A percentile compares a stretch with the other conserved stretches of the same genome.
Evolutionary conservation across 2,329 filamentous ascomycete species (phyloP).

Genomic region (Scolecobasidium constrictum): DNA sequence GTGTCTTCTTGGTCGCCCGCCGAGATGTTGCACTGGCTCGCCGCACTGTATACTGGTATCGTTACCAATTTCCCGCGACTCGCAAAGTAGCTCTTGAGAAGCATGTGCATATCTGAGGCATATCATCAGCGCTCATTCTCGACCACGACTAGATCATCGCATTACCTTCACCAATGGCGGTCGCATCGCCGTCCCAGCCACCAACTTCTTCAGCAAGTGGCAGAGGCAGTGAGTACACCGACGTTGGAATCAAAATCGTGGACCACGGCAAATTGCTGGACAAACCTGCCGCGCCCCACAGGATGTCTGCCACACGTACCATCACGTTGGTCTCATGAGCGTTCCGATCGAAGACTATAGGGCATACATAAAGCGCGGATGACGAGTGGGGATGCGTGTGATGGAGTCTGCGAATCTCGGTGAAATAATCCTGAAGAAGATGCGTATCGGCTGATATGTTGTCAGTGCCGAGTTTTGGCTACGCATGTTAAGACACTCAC

Average conservation of each 20-base stretch:
- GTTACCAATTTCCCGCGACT: constrained; percentile 58
- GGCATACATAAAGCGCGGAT: constrained; percentile 53
- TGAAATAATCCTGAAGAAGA: constrained; percentile 57
- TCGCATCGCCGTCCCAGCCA: constrained; percentile 60
- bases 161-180: constrained; percentile 66
- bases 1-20: constrained; percentile 50
- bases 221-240: constrained; percentile 61
- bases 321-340: constrained; percentile 55
- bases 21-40: constrained; percentile 54
- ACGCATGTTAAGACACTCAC: constrained; percentile 46
- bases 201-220: constrained; percentile 56
- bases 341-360: constrained; percentile 66
- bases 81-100: constrained; percentile 67
- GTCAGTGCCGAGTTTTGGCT: too few species aligned
- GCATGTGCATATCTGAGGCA: constrained; percentile 74
- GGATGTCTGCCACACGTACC: constrained; percentile 60
- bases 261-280: constrained; percentile 57
- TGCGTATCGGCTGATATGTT: constrained; percentile 53
- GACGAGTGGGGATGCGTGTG: constrained; percentile 47
- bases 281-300: constrained; percentile 61
- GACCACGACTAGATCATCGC: too few species aligned
- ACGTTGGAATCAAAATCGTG: constrained; percentile 57
- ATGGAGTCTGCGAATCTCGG: constrained; percentile 53
- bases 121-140: too few species aligned
- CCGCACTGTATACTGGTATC: constrained; percentile 54